Evolutionary conservation across 129 eudicot genomes (phyloP).

Genomic region (Flaveria sonorensis): DNA sequence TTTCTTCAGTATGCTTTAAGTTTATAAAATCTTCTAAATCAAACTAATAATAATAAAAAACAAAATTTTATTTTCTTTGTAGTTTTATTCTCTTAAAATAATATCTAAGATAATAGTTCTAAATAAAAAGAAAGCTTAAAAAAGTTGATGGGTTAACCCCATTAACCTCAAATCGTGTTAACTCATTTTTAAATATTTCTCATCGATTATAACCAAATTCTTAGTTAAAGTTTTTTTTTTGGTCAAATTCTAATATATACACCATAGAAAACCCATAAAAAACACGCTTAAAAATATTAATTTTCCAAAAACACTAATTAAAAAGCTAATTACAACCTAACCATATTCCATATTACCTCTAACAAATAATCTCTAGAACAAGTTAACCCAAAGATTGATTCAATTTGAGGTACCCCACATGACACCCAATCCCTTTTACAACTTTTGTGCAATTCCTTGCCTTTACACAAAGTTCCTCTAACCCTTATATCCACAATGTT

Average conservation of each 20-base stretch:
- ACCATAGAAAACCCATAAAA: background rate
- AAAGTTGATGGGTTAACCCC: background rate
- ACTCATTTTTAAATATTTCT: background rate
- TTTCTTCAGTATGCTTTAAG: no score
- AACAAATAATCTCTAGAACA: conserved; percentile 38
- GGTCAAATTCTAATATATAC: no score
- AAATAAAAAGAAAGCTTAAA: no score
- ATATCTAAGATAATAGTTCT: no score
- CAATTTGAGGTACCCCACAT: conserved; percentile 21
- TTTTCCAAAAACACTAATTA: background rate
- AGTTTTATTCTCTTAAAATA: no score
- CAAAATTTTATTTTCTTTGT: no score
- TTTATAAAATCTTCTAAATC: no score
- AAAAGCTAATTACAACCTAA: conserved; percentile 9
- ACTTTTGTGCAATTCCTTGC: conserved; percentile 44
- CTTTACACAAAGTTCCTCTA: conserved; percentile 43
- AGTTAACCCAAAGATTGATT: conserved; percentile 34
- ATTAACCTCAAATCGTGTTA: background rate
- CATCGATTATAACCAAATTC: no score
- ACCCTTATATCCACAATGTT: conserved; percentile 33
- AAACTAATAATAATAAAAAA: no score
- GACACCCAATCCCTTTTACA: conserved; percentile 42
- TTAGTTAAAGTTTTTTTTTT: no score
- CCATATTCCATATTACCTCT: conserved; percentile 29
- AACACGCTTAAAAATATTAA: background rate